A percentile compares a stretch with the other conserved stretches of the same genome.
phyloP scores from a whole-genome alignment of 2,329 filamentous ascomycete species.

The Sarocladium brachiariae region DNA sequence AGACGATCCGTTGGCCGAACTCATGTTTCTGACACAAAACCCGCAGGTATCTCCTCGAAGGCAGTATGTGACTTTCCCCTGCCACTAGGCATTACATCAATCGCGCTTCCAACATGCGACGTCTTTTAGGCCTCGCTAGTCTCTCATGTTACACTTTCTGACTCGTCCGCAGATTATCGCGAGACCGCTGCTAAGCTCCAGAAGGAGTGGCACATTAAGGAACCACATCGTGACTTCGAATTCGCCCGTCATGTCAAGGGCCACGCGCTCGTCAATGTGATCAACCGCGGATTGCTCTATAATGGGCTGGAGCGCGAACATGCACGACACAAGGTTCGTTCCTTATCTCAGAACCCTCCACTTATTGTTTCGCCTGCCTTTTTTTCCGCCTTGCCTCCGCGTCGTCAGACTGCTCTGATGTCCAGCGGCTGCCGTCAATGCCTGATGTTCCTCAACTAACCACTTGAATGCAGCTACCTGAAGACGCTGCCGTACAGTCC shows the following conservation, averaged over 20 bases:
- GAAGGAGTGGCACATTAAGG: conserved; percentile 59
- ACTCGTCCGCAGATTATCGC: conserved; percentile 48
- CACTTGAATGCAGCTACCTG: conserved; percentile 37
- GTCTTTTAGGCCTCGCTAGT: background rate
- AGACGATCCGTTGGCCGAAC: conserved; percentile 8
- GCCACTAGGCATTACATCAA: background rate
- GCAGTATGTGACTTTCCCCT: conserved; percentile 42
- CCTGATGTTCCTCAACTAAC: background rate
- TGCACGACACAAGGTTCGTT: conserved; percentile 40
- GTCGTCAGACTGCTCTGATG: no score
- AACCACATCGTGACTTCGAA: conserved; percentile 55
- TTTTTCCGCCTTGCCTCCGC: no score
- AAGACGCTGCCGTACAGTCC: conserved; percentile 38
- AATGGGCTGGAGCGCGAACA: conserved; percentile 52
- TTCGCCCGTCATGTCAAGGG: conserved; percentile 60
- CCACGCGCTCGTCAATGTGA: conserved; percentile 54
- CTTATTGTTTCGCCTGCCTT: no score
- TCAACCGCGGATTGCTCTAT: conserved; percentile 59
- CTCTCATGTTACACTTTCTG: background rate
- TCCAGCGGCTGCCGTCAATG: background rate
- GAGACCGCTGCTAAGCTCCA: conserved; percentile 62
- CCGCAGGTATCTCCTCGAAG: conserved; percentile 53
- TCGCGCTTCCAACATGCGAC: background rate
- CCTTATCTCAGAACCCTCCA: background rate
- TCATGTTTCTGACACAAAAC: conserved; percentile 13